Conservation (phyloP, 2,329 filamentous ascomycete genomes). For the Simplicillium aogashimaense region DNA sequence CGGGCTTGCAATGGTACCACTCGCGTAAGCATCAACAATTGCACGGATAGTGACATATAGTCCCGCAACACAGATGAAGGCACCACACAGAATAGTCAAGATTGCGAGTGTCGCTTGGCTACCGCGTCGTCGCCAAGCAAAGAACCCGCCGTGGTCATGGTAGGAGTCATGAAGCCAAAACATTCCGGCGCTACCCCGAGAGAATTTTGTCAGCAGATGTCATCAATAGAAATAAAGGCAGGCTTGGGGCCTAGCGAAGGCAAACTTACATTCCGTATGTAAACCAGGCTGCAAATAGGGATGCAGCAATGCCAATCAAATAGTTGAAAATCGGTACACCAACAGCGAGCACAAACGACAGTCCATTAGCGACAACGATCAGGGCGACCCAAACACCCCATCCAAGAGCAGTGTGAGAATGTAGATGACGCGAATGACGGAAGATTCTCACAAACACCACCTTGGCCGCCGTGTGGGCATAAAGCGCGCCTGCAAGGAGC, state of each 20-base stretch:
- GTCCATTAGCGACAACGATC: conserved; percentile 32
- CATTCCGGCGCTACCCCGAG: conserved; percentile 25
- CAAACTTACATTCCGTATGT: conserved; percentile 34
- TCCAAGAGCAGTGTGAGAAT: conserved; percentile 33
- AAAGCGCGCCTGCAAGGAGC: conserved; percentile 37
- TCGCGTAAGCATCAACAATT: conserved; percentile 12
- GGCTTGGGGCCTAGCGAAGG: background rate
- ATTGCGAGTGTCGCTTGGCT: conserved; percentile 26
- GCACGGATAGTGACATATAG: conserved; percentile 36
- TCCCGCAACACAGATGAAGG: conserved; percentile 37
- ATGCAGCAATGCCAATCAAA: conserved; percentile 37
- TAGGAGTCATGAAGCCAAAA: conserved; percentile 42
- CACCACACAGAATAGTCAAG: conserved; percentile 32
- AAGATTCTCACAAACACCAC: conserved; percentile 40
- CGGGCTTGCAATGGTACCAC: conserved; percentile 5
- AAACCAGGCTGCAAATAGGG: conserved; percentile 43
- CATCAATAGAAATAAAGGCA: background rate
- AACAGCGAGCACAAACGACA: conserved; percentile 30
- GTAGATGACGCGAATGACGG: conserved; percentile 31
- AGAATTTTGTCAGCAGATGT: background rate
- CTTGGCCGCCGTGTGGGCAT: conserved; percentile 41
- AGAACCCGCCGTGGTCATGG: conserved; percentile 26
- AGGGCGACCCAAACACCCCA: conserved; percentile 37
- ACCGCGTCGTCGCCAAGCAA: conserved; percentile 25
- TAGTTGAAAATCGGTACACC: conserved; percentile 45